Conservation (phyloP, 148 eudicot species). For the Simmondsia chinensis region DNA sequence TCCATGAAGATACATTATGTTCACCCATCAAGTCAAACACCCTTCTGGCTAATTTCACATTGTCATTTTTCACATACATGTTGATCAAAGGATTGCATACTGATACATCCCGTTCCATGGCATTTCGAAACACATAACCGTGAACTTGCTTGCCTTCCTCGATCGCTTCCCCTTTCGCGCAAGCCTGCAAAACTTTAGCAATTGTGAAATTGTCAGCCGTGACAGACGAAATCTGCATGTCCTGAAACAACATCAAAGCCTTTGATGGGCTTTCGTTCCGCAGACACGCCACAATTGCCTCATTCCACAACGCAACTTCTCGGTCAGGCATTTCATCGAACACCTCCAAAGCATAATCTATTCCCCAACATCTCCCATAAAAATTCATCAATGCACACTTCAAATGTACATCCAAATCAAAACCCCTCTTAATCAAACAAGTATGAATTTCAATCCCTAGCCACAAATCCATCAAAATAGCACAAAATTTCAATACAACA, state of each 20-base stretch:
- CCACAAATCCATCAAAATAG: conserved; percentile 29
- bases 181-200: conserved; percentile 55
- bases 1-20: conserved; percentile 51
- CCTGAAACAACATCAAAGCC: conserved; percentile 27
- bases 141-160: conserved; percentile 50
- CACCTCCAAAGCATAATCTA: conserved; percentile 26
- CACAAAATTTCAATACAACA: conserved; percentile 41
- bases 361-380: conserved; percentile 51
- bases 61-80: conserved; percentile 31
- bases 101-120: conserved; percentile 20
- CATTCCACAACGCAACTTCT: conserved; percentile 36
- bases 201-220: conserved; percentile 33
- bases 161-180: conserved; percentile 31
- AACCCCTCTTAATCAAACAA: conserved; percentile 44
- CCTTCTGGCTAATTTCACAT: conserved; percentile 29
- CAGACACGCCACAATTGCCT: conserved; percentile 29
- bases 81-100: conserved; percentile 47
- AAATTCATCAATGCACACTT: conserved; percentile 52
- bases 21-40: conserved; percentile 40
- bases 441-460: conserved; percentile 49
- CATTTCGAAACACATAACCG: conserved; percentile 34
- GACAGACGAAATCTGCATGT: conserved; percentile 37
- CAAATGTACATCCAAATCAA: conserved; percentile 37
- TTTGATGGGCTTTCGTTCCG: conserved; percentile 21
- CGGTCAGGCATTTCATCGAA: conserved; percentile 29